phyloP scores from a whole-genome alignment of 1,284 basidiomycete genomes.

The Sanghuangporus weigelae region DNA sequence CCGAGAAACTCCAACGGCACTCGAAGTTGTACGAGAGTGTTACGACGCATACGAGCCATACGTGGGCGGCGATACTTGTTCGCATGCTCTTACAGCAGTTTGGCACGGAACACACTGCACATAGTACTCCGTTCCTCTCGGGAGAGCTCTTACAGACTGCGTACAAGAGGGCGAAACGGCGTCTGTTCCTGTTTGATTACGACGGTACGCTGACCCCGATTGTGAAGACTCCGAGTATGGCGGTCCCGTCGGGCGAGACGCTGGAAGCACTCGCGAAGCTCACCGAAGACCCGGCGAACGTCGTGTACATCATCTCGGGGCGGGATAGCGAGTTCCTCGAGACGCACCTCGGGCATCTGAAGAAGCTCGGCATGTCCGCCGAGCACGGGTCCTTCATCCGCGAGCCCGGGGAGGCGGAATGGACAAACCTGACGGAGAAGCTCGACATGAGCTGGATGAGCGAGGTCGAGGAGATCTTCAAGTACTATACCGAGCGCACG shows the following conservation, averaged over 20 bases:
- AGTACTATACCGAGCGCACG: conserved; percentile 94
- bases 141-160: conserved; percentile 53
- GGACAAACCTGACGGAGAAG: conserved; percentile 86
- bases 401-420: conserved; percentile 60
- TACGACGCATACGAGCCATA: conserved; percentile 90
- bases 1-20: conserved; percentile 80
- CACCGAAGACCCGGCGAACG: conserved; percentile 76
- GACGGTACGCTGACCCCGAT: conserved; percentile 97
- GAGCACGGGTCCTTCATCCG: conserved; percentile 95
- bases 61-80: conserved; percentile 91
- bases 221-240: conserved; percentile 89
- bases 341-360: conserved; percentile 85
- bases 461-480: conserved; percentile 93
- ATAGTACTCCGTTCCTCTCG: conserved; percentile 84
- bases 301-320: conserved; percentile 97
- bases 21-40: conserved; percentile 77
- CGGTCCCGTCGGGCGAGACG: conserved; percentile 75
- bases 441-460: conserved; percentile 98
- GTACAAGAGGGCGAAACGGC: conserved; percentile 74
- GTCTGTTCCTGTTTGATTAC: conserved; percentile 94
- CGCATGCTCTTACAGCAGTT: conserved; percentile 86
- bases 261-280: conserved; percentile 73
- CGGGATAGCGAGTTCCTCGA: conserved; percentile 93
- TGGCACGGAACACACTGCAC: conserved; percentile 75
- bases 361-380: conserved; percentile 84